phyloP scores from a whole-genome alignment of 805 yeast genomes.

The Myxozyma nipponensis region DNA sequence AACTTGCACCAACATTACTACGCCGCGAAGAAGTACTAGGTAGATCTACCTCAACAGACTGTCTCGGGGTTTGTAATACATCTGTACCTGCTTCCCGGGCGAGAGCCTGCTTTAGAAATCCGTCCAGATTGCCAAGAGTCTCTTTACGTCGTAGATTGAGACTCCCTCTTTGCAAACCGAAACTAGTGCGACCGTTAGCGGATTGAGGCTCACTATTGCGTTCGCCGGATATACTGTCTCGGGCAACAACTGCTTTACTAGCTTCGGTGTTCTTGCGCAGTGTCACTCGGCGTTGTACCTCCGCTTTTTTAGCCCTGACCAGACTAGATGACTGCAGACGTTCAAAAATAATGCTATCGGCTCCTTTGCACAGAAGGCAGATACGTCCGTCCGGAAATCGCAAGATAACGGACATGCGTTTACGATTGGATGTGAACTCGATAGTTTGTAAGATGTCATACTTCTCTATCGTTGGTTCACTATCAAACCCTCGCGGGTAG shows the following conservation, averaged over 20 bases:
- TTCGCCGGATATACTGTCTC: conserved; percentile 45
- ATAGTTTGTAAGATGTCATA: conserved; percentile 76
- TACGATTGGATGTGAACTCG: conserved; percentile 82
- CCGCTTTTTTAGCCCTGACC: conserved; percentile 62
- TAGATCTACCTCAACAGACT: conserved; percentile 19
- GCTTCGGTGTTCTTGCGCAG: conserved; percentile 77
- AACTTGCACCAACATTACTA: neutral
- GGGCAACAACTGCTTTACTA: conserved; percentile 51
- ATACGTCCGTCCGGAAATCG: conserved; percentile 71
- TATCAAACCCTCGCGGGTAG: conserved; percentile 77
- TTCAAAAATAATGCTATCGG: conserved; percentile 85
- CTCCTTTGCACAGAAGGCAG: conserved; percentile 87
- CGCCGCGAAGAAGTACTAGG: conserved; percentile 7
- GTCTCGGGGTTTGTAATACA: conserved; percentile 10
- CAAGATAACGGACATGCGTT: conserved; percentile 89
- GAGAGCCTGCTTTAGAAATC: conserved; percentile 30
- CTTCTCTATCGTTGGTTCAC: conserved; percentile 56
- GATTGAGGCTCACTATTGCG: neutral
- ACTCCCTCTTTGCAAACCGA: conserved; percentile 30
- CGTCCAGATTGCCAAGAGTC: conserved; percentile 32
- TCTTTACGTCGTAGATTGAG: conserved; percentile 31
- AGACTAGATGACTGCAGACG: conserved; percentile 55
- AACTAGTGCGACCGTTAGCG: conserved; percentile 26
- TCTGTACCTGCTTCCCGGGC: conserved; percentile 31
- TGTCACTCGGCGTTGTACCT: conserved; percentile 53